A percentile compares a stretch with the other conserved stretches of the same genome.
These are phyloP conservation scores for Lodderomyces pseudojiufengensis DNA, from an alignment of 1,139 yeast genomes.

Conservation along the genomic window DNA sequence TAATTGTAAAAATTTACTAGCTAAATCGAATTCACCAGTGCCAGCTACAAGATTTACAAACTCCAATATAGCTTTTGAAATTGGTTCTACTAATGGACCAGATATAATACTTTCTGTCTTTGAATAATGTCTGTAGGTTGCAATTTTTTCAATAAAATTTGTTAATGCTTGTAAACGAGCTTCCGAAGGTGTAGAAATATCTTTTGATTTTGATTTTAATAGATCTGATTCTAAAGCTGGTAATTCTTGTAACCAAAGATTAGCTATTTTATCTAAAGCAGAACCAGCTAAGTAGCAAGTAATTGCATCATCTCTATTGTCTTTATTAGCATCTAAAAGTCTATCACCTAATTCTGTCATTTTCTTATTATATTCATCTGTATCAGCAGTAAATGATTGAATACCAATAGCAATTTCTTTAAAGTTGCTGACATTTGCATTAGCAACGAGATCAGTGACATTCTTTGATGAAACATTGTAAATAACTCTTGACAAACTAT, in stretches of 20 bases:
- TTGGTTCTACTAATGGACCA: constrained; percentile 48
- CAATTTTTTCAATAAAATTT: constrained; percentile 78
- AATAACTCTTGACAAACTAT: constrained; percentile 70
- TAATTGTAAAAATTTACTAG: constrained; percentile 62
- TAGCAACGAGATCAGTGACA: constrained; percentile 69
- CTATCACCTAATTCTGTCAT: constrained; percentile 73
- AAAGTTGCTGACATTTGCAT: constrained; percentile 82
- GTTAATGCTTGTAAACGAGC: constrained; percentile 83
- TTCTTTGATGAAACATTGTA: constrained; percentile 60
- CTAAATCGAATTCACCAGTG: constrained; percentile 80
- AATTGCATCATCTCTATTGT: constrained; percentile 65
- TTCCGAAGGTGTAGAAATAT: constrained; percentile 63
- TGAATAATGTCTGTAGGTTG: constrained; percentile 64
- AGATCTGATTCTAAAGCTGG: constrained; percentile 53
- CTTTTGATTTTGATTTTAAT: constrained; percentile 34
- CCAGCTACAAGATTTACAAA: constrained; percentile 79
- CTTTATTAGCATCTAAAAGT: constrained; percentile 29
- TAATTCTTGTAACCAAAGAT: constrained; percentile 81
- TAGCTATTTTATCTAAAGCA: constrained; percentile 73
- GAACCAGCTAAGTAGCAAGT: constrained; percentile 78
- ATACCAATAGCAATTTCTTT: constrained; percentile 73
- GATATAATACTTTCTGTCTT: constrained; percentile 36
- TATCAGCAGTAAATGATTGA: constrained; percentile 50
- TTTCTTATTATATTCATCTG: constrained; percentile 47
- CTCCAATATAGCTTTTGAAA: constrained; percentile 64